These are phyloP conservation scores for Catenaria anguillulae DNA, from an alignment of 371 early-diverging fungal species.

Conservation along the genomic window DNA sequence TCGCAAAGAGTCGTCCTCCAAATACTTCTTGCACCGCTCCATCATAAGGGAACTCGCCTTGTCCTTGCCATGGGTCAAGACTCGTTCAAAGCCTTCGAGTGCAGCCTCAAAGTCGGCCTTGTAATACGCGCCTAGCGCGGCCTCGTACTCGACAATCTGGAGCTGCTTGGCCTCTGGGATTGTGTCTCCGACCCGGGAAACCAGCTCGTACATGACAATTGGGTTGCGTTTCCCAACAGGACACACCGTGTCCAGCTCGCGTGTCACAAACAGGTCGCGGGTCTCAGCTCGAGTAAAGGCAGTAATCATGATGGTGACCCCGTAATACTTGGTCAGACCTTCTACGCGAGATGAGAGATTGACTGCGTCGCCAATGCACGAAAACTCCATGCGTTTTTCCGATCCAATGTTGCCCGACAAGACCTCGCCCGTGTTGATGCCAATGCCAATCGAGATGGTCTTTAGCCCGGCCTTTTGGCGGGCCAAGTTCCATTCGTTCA, in stretches of 20 bases:
- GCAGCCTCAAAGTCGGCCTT: constrained; percentile 18
- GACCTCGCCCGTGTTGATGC: constrained; percentile 29
- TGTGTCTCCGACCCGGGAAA: constrained; percentile 16
- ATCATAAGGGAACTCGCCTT: constrained; percentile 23
- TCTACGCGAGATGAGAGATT: constrained; percentile 27
- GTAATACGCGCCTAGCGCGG: constrained; percentile 17
- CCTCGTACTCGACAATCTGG: constrained; percentile 10
- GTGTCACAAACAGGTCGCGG: constrained; percentile 18
- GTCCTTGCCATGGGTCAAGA: constrained; percentile 16
- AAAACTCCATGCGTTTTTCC: constrained; percentile 32
- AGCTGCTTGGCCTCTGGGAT: constrained; percentile 10
- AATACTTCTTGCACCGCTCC: constrained; percentile 17
- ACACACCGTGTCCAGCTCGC: constrained; percentile 25
- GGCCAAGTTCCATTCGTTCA: constrained; percentile 16
- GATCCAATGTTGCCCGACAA: constrained; percentile 33
- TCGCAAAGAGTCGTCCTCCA: constrained; percentile 13
- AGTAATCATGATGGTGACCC: constrained; percentile 23
- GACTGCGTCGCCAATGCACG: constrained; percentile 29
- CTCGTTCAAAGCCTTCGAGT: constrained; percentile 14
- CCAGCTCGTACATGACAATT: constrained; percentile 24
- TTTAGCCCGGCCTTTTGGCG: constrained; percentile 13
- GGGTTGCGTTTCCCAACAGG: constrained; percentile 22
- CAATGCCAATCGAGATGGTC: constrained; percentile 27
- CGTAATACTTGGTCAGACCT: constrained; percentile 26
- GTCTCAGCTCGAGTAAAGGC: constrained; percentile 22